A percentile compares a stretch with the other conserved stretches of the same genome.
Evolutionary conservation across 2,329 filamentous ascomycete genomes (phyloP).

Genomic region (Tolypocladium inflatum): DNA sequence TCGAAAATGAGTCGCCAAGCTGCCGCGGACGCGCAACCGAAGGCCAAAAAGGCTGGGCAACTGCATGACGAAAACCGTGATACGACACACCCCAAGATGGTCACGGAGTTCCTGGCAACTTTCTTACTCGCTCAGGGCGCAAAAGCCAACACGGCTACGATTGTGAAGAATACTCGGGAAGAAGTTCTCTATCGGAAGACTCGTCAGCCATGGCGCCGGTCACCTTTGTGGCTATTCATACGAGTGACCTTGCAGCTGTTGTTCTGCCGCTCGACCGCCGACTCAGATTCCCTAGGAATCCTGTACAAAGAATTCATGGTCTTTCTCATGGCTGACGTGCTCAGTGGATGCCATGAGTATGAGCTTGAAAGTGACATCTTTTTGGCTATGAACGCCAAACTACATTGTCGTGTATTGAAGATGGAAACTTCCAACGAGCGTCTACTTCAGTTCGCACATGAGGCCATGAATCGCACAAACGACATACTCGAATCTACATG

Average conservation of each 20-base stretch:
- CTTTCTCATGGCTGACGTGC: conserved; percentile 28
- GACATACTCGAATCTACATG: no score
- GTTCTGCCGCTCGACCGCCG: background rate
- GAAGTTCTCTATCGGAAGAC: conserved; percentile 18
- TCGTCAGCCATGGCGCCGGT: conserved; percentile 1
- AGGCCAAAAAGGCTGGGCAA: conserved; percentile 24
- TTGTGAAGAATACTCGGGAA: conserved; percentile 44
- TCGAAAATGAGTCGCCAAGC: conserved; percentile 19
- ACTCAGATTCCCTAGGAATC: conserved; percentile 10
- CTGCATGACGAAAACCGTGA: conserved; percentile 34
- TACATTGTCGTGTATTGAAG: conserved; percentile 10
- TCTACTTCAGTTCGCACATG: no score
- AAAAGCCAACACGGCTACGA: conserved; percentile 12
- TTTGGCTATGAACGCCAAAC: conserved; percentile 31
- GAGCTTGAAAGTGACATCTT: conserved; percentile 16
- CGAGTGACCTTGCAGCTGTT: conserved; percentile 5
- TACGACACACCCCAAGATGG: conserved; percentile 36
- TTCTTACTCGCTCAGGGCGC: conserved; percentile 22
- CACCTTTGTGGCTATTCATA: conserved; percentile 5
- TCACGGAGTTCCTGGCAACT: conserved; percentile 35
- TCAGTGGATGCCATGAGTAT: no score
- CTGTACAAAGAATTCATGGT: conserved; percentile 44
- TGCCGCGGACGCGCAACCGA: background rate
- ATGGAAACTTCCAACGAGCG: no score
- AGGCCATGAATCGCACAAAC: no score